These are phyloP conservation scores for Clarireedia paspali DNA, from an alignment of 2,329 filamentous ascomycete genomes.

Conservation along the genomic window DNA sequence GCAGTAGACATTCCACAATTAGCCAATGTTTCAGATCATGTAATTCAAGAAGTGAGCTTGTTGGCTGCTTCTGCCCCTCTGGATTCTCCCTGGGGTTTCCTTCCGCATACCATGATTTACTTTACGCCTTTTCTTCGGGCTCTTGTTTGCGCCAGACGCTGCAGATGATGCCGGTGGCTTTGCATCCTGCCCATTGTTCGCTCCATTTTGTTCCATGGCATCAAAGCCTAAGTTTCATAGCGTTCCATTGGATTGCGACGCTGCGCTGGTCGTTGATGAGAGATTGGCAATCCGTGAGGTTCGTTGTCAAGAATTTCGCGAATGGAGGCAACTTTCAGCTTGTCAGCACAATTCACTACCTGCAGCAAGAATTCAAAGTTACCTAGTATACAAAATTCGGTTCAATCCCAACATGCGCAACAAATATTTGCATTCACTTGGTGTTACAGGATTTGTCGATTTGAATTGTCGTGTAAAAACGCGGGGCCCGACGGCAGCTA, in stretches of 20 bases:
- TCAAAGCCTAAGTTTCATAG: constrained; percentile 27
- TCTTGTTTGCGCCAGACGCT: constrained; percentile 36
- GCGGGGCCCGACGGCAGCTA: constrained; percentile 2
- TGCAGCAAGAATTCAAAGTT: not conserved
- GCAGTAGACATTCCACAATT: constrained; percentile 35
- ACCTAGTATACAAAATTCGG: not conserved
- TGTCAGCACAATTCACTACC: constrained; percentile 12
- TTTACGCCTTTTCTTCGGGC: constrained; percentile 79
- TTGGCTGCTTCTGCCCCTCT: constrained; percentile 10
- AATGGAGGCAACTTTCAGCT: constrained; percentile 4
- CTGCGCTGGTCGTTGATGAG: constrained; percentile 18
- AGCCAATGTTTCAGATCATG: constrained; percentile 25
- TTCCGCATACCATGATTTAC: constrained; percentile 71
- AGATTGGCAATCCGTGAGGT: constrained; percentile 6
- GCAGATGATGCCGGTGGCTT: constrained; percentile 28
- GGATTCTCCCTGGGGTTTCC: constrained; percentile 6
- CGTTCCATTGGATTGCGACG: constrained; percentile 29
- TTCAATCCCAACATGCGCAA: not conserved
- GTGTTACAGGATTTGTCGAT: constrained; percentile 5
- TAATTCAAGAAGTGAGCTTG: constrained; percentile 16
- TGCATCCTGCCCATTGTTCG: constrained; percentile 27
- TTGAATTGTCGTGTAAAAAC: constrained; percentile 6
- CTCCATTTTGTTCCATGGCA: constrained; percentile 31
- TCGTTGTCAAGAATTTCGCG: not conserved
- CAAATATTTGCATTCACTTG: not conserved